Evolutionary conservation across 495 filamentous ascomycete genomes (phyloP).

Genomic region (Neurospora sublineolata): DNA sequence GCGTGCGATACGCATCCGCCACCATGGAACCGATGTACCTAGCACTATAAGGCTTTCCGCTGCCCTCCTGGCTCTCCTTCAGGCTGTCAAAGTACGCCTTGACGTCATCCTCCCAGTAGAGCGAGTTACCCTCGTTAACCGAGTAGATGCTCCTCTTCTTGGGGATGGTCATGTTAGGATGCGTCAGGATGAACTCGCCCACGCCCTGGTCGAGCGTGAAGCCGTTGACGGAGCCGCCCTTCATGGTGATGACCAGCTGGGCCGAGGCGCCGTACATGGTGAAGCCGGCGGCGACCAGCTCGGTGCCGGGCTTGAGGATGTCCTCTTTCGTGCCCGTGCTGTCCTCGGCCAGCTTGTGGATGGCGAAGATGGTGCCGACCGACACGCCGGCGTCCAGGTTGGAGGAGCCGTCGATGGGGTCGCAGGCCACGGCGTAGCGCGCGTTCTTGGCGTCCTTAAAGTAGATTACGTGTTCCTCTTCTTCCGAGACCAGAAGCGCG

Average conservation of each 20-base stretch:
- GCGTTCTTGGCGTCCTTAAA: slow-evolving; percentile 72
- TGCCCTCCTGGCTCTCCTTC: slow-evolving; percentile 55
- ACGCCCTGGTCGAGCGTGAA: slow-evolving; percentile 94
- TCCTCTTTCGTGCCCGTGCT: slow-evolving; percentile 66
- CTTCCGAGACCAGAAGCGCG: slow-evolving; percentile 84
- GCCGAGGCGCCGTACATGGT: slow-evolving; percentile 99
- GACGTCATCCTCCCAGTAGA: slow-evolving; percentile 87
- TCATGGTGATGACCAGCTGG: slow-evolving; percentile 95
- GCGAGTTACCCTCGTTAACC: slow-evolving; percentile 94
- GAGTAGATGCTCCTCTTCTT: slow-evolving; percentile 79
- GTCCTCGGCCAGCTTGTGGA: slow-evolving; percentile 72
- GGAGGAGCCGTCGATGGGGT: slow-evolving; percentile 95
- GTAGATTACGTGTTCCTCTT: slow-evolving; percentile 83
- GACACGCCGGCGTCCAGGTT: slow-evolving; percentile 97
- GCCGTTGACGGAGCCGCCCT: slow-evolving; percentile 82
- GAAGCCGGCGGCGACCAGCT: slow-evolving; percentile 88
- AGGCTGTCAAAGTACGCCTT: slow-evolving; percentile 80
- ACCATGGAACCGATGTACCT: slow-evolving; percentile 98
- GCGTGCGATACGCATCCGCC: slow-evolving; percentile 89
- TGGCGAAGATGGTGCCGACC: slow-evolving; percentile 93
- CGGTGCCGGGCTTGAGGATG: slow-evolving; percentile 75
- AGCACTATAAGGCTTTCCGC: slow-evolving; percentile 83
- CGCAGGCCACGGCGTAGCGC: slow-evolving; percentile 90
- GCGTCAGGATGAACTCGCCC: slow-evolving; percentile 96
- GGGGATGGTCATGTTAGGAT: slow-evolving; percentile 87